Evolutionary conservation across 2,329 filamentous ascomycete genomes (phyloP).

Genomic region (Colletotrichum agaves): DNA sequence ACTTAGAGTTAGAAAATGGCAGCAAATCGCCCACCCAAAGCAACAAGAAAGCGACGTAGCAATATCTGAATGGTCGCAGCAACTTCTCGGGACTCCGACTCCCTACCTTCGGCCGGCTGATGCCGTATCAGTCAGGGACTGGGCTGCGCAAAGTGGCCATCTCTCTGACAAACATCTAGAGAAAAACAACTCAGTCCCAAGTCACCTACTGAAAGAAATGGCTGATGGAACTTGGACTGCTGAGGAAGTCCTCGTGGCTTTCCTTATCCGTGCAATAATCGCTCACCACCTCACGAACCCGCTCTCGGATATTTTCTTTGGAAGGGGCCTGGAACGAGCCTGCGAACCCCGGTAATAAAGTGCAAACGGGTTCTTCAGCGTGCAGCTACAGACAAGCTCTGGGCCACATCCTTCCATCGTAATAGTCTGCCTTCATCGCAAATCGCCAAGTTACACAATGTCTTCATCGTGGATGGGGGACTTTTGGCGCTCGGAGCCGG

Average conservation of each 20-base stretch:
- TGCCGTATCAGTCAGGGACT: not conserved
- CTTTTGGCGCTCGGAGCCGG: not conserved
- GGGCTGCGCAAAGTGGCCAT: not conserved
- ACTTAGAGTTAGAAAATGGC: not conserved
- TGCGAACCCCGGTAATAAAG: no score
- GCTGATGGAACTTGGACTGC: not conserved
- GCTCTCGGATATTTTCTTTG: constrained; percentile 59
- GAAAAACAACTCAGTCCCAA: not conserved
- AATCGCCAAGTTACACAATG: no score
- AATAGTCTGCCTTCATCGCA: no score
- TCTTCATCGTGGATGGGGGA: no score
- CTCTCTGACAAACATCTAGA: not conserved
- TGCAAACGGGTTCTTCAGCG: no score
- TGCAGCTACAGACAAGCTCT: no score
- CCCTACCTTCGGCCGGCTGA: not conserved
- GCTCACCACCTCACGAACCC: constrained; percentile 43
- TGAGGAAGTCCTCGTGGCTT: not conserved
- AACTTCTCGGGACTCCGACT: not conserved
- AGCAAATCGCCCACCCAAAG: not conserved
- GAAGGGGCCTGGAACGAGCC: constrained; percentile 45
- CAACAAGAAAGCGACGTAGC: not conserved
- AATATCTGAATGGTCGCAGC: not conserved
- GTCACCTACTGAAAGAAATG: not conserved
- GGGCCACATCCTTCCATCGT: no score
- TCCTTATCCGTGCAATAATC: not conserved